Evolutionary conservation across 495 filamentous ascomycete species (phyloP).

Genomic region (Aspergillus bridgeri): DNA sequence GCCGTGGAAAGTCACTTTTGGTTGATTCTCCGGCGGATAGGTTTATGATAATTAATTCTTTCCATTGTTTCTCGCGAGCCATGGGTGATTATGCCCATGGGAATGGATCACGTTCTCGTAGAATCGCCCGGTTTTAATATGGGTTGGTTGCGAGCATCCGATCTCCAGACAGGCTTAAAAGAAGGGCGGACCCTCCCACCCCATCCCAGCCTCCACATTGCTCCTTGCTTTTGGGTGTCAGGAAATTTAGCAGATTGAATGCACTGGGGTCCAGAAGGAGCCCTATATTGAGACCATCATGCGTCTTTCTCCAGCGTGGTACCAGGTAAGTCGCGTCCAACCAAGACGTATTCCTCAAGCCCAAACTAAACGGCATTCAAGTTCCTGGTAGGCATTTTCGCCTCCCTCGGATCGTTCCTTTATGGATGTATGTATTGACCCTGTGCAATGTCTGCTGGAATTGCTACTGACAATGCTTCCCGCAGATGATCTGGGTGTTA

Average conservation of each 20-base stretch:
- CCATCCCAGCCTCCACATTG: not conserved
- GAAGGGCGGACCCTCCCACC: slow-evolving; percentile 15
- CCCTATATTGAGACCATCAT: slow-evolving; percentile 26
- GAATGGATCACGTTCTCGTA: not conserved
- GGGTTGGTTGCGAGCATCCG: slow-evolving; percentile 9
- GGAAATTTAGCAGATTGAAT: not conserved
- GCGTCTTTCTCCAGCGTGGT: slow-evolving; percentile 53
- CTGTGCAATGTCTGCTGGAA: slow-evolving; percentile 17
- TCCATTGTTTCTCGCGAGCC: not conserved
- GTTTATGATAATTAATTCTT: not conserved
- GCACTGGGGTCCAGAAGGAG: not conserved
- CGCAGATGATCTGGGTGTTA: slow-evolving; percentile 52
- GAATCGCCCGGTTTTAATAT: slow-evolving; percentile 3
- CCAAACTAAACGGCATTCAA: slow-evolving; percentile 26
- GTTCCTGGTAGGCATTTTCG: slow-evolving; percentile 62
- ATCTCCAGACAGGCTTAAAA: slow-evolving; percentile 23
- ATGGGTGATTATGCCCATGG: not conserved
- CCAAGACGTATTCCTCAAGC: not conserved
- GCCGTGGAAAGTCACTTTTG: slow-evolving; percentile 1
- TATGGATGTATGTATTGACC: slow-evolving; percentile 45
- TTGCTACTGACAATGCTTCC: slow-evolving; percentile 8
- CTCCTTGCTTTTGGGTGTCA: not conserved
- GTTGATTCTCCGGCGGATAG: slow-evolving; percentile 2
- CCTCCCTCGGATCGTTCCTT: slow-evolving; percentile 58
- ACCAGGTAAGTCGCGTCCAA: slow-evolving; percentile 44